Evolutionary conservation across 495 filamentous ascomycete genomes (phyloP).

Genomic region (Penicillium mononematosum): DNA sequence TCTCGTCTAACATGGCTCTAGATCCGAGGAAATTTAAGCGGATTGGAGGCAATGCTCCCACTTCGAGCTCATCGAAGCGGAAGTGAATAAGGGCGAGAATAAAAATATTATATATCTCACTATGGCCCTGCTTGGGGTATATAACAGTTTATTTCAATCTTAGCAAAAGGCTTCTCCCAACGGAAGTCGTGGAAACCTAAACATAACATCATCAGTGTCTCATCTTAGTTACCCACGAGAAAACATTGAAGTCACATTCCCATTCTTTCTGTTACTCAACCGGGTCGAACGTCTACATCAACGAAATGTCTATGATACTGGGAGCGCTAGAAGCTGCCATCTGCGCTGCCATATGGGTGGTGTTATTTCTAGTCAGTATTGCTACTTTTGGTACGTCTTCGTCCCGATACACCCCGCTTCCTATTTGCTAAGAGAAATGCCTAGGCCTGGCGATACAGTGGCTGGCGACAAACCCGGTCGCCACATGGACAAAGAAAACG

Average conservation of each 20-base stretch:
- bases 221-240: background rate
- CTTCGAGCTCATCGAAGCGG: constrained; percentile 33
- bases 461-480: too few species aligned
- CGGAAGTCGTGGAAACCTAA: background rate
- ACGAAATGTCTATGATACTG: background rate
- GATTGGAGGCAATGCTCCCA: constrained; percentile 33
- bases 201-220: background rate
- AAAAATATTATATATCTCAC: background rate
- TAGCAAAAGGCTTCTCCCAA: background rate
- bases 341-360: background rate
- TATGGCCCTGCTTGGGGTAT: too few species aligned
- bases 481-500: background rate
- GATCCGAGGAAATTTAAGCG: constrained; percentile 72
- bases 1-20: constrained; percentile 12
- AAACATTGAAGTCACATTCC: background rate
- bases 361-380: background rate
- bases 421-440: background rate
- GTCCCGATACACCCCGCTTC: background rate
- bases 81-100: constrained; percentile 14
- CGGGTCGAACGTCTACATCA: background rate
- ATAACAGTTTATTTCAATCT: background rate
- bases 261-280: background rate
- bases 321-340: background rate
- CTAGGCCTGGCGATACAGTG: background rate
- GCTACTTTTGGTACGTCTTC: background rate